These are phyloP conservation scores for Pulveroboletus sp. DNA, from an alignment of 768 basidiomycete genomes.

Conservation along the genomic window DNA sequence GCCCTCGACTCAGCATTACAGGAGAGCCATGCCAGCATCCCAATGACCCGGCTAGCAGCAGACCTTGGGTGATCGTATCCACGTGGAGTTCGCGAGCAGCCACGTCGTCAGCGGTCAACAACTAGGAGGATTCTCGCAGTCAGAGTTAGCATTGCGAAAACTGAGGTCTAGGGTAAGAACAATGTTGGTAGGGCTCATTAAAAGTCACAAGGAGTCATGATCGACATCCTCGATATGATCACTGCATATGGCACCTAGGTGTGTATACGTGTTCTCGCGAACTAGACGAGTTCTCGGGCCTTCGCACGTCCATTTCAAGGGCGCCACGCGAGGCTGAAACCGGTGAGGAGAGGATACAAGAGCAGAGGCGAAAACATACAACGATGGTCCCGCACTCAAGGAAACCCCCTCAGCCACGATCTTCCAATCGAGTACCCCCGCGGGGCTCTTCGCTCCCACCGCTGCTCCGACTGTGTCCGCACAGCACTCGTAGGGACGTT, in stretches of 20 bases:
- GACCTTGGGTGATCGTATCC: no score
- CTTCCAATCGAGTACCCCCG: conserved; percentile 61
- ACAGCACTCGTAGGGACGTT: conserved; percentile 72
- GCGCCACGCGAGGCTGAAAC: background rate
- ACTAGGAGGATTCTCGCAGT: no score
- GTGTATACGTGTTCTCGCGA: background rate
- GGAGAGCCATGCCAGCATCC: no score
- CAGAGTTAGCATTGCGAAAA: no score
- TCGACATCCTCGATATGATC: background rate
- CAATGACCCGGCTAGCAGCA: no score
- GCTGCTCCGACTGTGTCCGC: conserved; percentile 64
- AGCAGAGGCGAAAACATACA: conserved; percentile 2
- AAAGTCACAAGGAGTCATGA: background rate
- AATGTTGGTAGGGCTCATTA: background rate
- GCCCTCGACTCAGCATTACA: no score
- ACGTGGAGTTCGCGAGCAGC: no score
- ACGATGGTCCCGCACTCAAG: conserved; percentile 3
- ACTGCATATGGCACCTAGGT: background rate
- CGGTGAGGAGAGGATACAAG: background rate
- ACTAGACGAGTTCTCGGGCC: background rate
- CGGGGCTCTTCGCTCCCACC: conserved; percentile 57
- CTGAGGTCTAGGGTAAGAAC: background rate
- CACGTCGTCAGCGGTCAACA: no score
- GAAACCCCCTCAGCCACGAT: conserved; percentile 27
- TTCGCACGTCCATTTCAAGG: background rate